Evolutionary conservation across 768 basidiomycete species (phyloP).

Genomic region (Tricholoma bakamatsutake): DNA sequence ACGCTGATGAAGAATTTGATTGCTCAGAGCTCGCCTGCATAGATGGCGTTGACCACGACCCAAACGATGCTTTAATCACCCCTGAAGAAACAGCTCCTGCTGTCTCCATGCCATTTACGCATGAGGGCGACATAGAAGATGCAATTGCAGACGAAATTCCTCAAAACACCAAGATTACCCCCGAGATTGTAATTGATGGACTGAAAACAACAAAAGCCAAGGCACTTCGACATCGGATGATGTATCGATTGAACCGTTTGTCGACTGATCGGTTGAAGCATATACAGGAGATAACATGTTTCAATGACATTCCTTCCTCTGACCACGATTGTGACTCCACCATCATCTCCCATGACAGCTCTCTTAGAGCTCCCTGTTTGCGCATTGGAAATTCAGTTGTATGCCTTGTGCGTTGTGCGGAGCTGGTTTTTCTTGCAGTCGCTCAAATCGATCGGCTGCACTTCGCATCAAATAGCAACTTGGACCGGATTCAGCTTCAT

Average conservation of each 20-base stretch:
- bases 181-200: too few relatives aligned
- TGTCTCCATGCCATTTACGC: too few relatives aligned
- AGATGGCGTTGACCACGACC: too few relatives aligned
- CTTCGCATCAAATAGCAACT: too few relatives aligned
- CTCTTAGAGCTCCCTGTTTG: neutral
- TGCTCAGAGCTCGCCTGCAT: too few relatives aligned
- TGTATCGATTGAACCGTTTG: neutral
- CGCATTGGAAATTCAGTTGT: neutral
- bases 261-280: slow-evolving; percentile 1
- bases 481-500: neutral
- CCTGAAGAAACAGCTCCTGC: too few relatives aligned
- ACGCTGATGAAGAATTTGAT: too few relatives aligned
- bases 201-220: neutral
- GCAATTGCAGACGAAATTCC: too few relatives aligned
- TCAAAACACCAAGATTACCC: too few relatives aligned
- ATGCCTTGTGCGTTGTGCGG: neutral
- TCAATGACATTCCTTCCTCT: neutral
- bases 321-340: neutral
- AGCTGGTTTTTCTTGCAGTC: neutral
- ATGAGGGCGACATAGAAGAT: too few relatives aligned
- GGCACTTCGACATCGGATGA: neutral
- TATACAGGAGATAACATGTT: neutral
- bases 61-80: too few relatives aligned
- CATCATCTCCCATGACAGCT: neutral
- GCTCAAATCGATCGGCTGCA: too few relatives aligned